Evolutionary conservation across 2,329 filamentous ascomycete species (phyloP), one percentile per base, ranked within the genome.

Genomic region (Pestalotiopsis sp.): DNA sequence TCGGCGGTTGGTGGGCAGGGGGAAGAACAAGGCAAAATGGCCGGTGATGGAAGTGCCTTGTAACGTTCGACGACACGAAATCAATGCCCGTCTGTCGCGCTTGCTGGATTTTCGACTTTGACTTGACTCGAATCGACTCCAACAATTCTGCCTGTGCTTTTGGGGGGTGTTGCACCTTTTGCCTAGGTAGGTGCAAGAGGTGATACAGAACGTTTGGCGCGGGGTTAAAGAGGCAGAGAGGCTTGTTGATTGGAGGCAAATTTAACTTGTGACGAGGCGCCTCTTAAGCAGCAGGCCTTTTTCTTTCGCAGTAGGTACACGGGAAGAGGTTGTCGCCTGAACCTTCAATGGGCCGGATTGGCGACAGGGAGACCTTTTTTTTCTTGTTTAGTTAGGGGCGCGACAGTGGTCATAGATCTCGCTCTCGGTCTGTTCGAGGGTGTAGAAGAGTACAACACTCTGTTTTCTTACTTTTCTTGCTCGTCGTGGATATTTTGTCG

Each of bases 71-170:
- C 31, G 59, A 56, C 13, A 41, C 36, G 36, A 25, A 45, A n/a
- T 14, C 45, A 57, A 56, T 31, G 27, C 65, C 17, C 36, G 23
- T 20, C 17, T n/a, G 25, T 52, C 27, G 23, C 52, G 17, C 38
- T 27, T 49, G 39, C 36, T 41, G 59, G 59, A 25, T 45, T 25
- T 20, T 17, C 65, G 65, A 67, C 52, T 67, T 38, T 20, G 45
- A 14, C 45, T 52, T n/a, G 45, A 52, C 14, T 52, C 45, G 45
- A 52, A 52, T 20, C 45, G 20, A 17, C 9, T 20, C 20, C 45
- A n/a, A 27, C 59, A 62, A 62, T 36, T 38, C 59, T 62, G 59
- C 36, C 59, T 62, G 59, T 62, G 59, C 27, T 36, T 62, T 36
- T 62, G n/a, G 45, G 17, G 45, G 45, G 45, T 20, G 45, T 20